phyloP scores from a whole-genome alignment of 257 asterid genomes.

The Solanum peruvianum region DNA sequence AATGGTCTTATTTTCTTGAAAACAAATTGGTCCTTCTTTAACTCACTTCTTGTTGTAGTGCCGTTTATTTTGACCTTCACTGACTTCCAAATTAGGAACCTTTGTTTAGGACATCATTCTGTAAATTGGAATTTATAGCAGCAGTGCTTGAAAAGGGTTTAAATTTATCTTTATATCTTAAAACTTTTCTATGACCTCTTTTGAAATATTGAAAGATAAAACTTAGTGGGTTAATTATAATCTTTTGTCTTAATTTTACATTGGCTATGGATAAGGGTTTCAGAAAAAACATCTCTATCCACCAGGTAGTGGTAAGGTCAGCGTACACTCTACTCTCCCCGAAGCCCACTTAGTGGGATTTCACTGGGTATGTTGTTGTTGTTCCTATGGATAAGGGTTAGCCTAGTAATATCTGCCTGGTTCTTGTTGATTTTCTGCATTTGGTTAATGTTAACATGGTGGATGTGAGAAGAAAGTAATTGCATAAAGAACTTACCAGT shows the following conservation, averaged over 20 bases:
- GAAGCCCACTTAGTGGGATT: neutral
- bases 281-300: neutral
- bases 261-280: neutral
- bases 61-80: neutral
- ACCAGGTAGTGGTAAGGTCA: neutral
- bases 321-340: neutral
- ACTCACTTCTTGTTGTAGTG: neutral
- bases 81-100: neutral
- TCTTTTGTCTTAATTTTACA: neutral
- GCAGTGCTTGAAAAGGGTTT: neutral
- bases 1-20: neutral
- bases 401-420: neutral
- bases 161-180: neutral
- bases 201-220: neutral
- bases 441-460: neutral
- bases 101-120: neutral
- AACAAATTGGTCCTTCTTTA: neutral
- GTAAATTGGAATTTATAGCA: neutral
- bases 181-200: neutral
- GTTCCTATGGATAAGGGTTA: neutral
- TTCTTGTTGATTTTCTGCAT: neutral
- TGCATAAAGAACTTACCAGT: neutral
- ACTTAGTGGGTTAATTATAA: neutral
- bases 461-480: neutral
- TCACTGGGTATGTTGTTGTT: neutral